These are phyloP conservation scores for Thamnidium elegans DNA, from an alignment of 192 early-diverging fungal species.

Conservation along the genomic window DNA sequence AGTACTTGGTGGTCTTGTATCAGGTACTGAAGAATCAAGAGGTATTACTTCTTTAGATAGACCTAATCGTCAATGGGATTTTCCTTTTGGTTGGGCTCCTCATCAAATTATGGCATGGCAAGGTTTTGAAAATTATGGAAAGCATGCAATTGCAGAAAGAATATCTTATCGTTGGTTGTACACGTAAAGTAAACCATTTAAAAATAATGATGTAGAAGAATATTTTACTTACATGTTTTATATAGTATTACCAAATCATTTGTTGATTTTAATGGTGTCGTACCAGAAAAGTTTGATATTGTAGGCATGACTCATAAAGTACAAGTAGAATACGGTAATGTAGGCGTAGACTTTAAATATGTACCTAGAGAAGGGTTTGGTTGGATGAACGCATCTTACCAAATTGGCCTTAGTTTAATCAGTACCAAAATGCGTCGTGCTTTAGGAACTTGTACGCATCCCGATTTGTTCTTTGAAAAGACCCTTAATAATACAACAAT, in stretches of 20 bases:
- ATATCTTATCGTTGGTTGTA: conserved; percentile 95
- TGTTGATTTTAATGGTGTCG: conserved; percentile 95
- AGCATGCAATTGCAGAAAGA: conserved; percentile 64
- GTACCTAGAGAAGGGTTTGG: conserved; percentile 96
- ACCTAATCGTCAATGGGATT: conserved; percentile 97
- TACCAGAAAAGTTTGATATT: conserved; percentile 97
- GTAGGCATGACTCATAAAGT: conserved; percentile 87
- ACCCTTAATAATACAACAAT: background rate
- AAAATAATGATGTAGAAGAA: background rate
- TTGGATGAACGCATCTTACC: conserved; percentile 96
- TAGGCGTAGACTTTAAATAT: conserved; percentile 91
- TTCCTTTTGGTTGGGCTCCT: conserved; percentile 94
- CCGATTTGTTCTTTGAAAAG: conserved; percentile 32
- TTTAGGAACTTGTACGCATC: conserved; percentile 51
- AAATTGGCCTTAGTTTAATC: conserved; percentile 80
- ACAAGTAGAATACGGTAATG: conserved; percentile 96
- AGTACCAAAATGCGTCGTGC: conserved; percentile 69
- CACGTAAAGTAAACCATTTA: conserved; percentile 47
- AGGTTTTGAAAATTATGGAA: conserved; percentile 84
- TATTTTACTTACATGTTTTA: background rate
- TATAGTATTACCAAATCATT: conserved; percentile 83
- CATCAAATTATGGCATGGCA: conserved; percentile 98
- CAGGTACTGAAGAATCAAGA: conserved; percentile 88
- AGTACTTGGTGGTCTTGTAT: conserved; percentile 87
- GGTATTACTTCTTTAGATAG: conserved; percentile 76